Base-by-base conservation (phyloP, 2,329 filamentous ascomycete genomes). In the Cercospora sesami region DNA sequence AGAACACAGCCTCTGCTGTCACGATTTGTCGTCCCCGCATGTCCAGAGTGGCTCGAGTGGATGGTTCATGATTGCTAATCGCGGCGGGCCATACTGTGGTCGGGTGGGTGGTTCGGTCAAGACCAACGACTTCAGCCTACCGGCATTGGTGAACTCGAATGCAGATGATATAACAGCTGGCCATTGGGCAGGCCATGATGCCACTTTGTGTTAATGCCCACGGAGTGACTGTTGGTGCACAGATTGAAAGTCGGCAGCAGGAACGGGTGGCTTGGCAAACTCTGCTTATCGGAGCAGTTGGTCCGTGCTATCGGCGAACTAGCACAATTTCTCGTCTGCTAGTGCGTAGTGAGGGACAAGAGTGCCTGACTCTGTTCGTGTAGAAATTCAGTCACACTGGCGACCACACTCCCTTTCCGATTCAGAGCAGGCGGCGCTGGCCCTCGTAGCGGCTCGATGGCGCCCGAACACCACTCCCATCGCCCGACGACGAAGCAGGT, bases 401-500 rank as follows among this genome's bases (percentile, higher is more conserved):
- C 73, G 51, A 66, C 67, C 18, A 42, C 73, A 66, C 69, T 79
- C 7, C 92, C 94, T 3, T 96, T 90, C 78, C 86, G 94, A 81
- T 96, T 96, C 83, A 97, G 96, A 85, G 91, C 90, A 80, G 90
- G 91, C 78, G 81, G 81, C 73, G 79, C 80, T 78, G 80, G 80
- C 73, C 33, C 60, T 48, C 48, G 60, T 16, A 80, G 77, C 73
- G 62, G 85, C 81, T 91, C 86, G 75, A 95, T 95, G 92, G 89
- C 91, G 77, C 86, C 88, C 81, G 79, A 85, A 71, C 80, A 83
- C 73, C 93, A 98, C 81, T 94, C 94, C 78, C 95, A 99, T 81
- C 88, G 94, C 79, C 92, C 92, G 77, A 97, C 94, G 67, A 97
- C 94, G 64, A 99, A 98, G 85, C 84, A 88, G 76, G 83, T 86